Base-by-base conservation (phyloP, 2,329 filamentous ascomycete species). In the Penicillium sp. region DNA sequence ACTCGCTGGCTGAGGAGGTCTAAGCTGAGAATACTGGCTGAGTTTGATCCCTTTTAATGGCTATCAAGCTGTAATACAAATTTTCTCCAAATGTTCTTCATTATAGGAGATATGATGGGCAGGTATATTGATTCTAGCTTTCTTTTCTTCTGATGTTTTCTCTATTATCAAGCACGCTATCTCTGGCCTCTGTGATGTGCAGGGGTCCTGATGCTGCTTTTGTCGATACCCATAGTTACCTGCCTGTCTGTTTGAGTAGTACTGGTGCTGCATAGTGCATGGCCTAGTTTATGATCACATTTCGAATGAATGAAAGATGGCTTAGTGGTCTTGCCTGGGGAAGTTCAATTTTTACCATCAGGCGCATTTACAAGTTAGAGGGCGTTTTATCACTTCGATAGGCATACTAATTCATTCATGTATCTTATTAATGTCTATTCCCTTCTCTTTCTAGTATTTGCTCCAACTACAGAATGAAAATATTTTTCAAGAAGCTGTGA, bases 161-260 rank as follows among this genome's bases (percentile, higher is more conserved):
- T 47, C 20, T 20, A 46, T 14, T 47, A 46, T 45, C 50, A 30
- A 45, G 50, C 50, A 30, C 33, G 50, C 18, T 8, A 9, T 20
- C n/a, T 21, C 23, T 23, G 18, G 40, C 8, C 40, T 46, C 26
- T 24, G 16, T 53, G 26, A 45, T 51, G 9, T 16, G 40, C 28
- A 33, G 30, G 43, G 26, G 35, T 7, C 21, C 4, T 5, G 35
- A 42, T 38, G 42, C 38, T 45, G 40, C 46, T 54, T 16, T 21
- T 50, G 55, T 49, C 42, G 51, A 58, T 58, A 58, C 56, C 56
- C 56, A 50, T 58, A 33, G 40, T 53, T 54, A 49, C 47, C 24
- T 30, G 14, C 18, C 33, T 45, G 46, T 52, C n/a, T 38, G 18
- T 50, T 43, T 43, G 40, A 43, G 40, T 18, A 8, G 20, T 46